Evolutionary conservation across 2,329 filamentous ascomycete species (phyloP).

Genomic region (Neurospora crassa): DNA sequence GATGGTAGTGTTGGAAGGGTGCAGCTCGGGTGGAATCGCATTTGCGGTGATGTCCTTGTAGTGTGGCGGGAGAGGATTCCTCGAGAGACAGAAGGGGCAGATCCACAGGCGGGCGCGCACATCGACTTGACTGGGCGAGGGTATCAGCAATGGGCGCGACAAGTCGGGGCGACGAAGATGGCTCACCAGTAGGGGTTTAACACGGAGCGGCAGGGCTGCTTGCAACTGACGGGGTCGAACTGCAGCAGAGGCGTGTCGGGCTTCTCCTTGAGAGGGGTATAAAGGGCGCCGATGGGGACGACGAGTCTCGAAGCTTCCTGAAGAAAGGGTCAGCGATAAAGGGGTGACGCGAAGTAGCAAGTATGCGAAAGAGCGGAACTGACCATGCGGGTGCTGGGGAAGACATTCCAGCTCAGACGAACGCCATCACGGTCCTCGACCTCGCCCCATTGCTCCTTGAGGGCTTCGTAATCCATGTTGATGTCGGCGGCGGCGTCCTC

Average conservation of each 20-base stretch:
- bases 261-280: constrained; percentile 94
- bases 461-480: constrained; percentile 78
- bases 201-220: constrained; percentile 88
- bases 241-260: constrained; percentile 79
- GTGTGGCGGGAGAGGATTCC: constrained; percentile 73
- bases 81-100: constrained; percentile 77
- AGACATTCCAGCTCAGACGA: constrained; percentile 96
- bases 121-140: constrained; percentile 59
- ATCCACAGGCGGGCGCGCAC: constrained; percentile 79
- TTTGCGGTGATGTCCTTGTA: constrained; percentile 86
- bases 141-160: constrained; percentile 6
- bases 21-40: constrained; percentile 73
- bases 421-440: constrained; percentile 95
- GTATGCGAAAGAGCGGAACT: constrained; percentile 18
- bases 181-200: constrained; percentile 92
- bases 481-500: neutral
- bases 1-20: constrained; percentile 78
- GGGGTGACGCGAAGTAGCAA: constrained; percentile 6
- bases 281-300: constrained; percentile 90
- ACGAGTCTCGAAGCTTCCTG: constrained; percentile 91
- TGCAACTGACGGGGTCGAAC: constrained; percentile 96
- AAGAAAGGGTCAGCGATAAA: constrained; percentile 20
- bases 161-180: neutral
- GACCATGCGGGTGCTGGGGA: constrained; percentile 95
- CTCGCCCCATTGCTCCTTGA: constrained; percentile 95